Evolutionary conservation across 441 rosid species (phyloP), one percentile per base, ranked within the genome.

Genomic region (Aquilaria agallochum): DNA sequence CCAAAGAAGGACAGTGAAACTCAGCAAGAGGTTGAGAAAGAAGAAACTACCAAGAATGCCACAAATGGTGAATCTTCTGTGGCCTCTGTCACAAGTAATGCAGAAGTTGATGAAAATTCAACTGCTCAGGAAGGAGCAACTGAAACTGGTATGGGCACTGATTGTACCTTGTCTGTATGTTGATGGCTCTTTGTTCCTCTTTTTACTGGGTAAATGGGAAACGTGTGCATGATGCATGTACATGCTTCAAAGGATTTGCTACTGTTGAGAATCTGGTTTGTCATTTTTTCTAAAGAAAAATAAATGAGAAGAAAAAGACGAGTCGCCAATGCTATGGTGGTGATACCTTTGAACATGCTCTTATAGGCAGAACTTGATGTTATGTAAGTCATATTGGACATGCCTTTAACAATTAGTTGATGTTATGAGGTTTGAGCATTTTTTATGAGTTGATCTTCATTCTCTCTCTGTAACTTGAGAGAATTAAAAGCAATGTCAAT

Each of bases 1-100:
- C 85, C 97, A 2, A 83, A 85, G 76, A 91, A 83, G 77, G 89
- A 85, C 34, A 74, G 47, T 58, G 80, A 71, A 56, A 54, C 74
- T 53, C 74, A 62, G 33, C 72, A 68, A 66, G 80, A 66, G 12
- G 58, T 80, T 67, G 72, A 67, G 59, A 84, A 74, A 67, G 84
- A 79, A 62, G 88, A 49, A 58, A 55, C 76, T 62, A 68, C 59
- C 45, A 87, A 84, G 77, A 69, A 56, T 58, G 51, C 50, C 50
- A 32, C 52, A 3, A 77, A 74, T 34, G 82, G 78, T 40, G 95
- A 77, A 59, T 64, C 93, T 45, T 81, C 76, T 2, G 58, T 72
- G 33, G 80, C 92, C 63, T 76, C 82, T 31, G 80, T 68, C 62
- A 78, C 88, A 8, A 77, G 74, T 67, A 72, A 72, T 45, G 59